Evolutionary conservation across 192 early-diverging fungal species (phyloP).

Genomic region (Backusella westeae): DNA sequence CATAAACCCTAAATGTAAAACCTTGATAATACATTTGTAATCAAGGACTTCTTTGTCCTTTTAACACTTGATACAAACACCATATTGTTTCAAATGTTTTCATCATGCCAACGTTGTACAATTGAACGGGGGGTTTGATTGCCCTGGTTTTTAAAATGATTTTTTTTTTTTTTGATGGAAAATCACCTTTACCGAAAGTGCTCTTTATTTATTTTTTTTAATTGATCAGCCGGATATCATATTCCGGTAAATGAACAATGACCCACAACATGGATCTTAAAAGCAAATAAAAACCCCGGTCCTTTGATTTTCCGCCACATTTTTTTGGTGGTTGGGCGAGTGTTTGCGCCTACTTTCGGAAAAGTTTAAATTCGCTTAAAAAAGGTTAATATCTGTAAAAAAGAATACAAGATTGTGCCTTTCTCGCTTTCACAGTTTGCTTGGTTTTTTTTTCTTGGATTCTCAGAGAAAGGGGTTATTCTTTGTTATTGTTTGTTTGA

Average conservation of each 20-base stretch:
- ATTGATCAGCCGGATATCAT: neutral
- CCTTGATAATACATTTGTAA: neutral
- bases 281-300: conserved; percentile 3
- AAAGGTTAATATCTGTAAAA: neutral
- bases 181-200: neutral
- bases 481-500: neutral
- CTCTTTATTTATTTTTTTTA: neutral
- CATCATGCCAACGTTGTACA: neutral
- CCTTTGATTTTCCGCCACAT: neutral
- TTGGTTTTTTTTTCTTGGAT: neutral
- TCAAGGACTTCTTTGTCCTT: neutral
- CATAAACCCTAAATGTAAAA: neutral
- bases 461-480: neutral
- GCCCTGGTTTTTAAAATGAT: conserved; percentile 7
- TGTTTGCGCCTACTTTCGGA: neutral
- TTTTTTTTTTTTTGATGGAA: neutral
- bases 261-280: neutral
- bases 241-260: neutral
- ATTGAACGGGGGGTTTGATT: conserved; percentile 2
- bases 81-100: neutral
- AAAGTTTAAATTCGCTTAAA: neutral
- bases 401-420: neutral
- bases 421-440: neutral
- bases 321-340: neutral
- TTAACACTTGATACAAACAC: neutral